Evolutionary conservation across 2,329 filamentous ascomycete genomes (phyloP).

Genomic region (Nemania sp.): DNA sequence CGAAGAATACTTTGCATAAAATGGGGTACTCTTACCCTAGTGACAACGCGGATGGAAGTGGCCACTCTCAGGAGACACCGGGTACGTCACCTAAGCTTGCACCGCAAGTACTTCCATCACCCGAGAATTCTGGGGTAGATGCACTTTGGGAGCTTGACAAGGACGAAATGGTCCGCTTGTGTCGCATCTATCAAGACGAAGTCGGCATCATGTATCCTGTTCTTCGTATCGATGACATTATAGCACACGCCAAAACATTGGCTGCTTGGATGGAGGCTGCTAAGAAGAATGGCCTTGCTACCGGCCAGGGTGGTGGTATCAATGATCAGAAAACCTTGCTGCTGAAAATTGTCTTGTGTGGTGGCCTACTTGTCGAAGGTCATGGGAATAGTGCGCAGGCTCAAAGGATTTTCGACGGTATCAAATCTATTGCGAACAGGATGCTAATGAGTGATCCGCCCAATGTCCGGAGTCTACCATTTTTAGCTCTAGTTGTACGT

Average conservation of each 20-base stretch:
- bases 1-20: constrained; percentile 85
- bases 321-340: constrained; percentile 70
- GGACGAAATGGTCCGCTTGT: constrained; percentile 83
- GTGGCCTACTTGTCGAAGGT: constrained; percentile 80
- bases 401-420: constrained; percentile 78
- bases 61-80: constrained; percentile 55
- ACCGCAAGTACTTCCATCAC: constrained; percentile 54
- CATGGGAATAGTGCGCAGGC: constrained; percentile 83
- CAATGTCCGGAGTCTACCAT: constrained; percentile 61
- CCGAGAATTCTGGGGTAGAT: constrained; percentile 62
- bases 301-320: constrained; percentile 54
- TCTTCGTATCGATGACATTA: constrained; percentile 77
- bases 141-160: constrained; percentile 83
- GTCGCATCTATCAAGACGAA: constrained; percentile 87
- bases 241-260: constrained; percentile 76
- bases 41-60: constrained; percentile 71
- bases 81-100: constrained; percentile 51
- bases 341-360: constrained; percentile 86
- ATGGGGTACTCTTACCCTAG: constrained; percentile 83
- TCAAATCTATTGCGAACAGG: constrained; percentile 77
- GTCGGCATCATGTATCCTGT: constrained; percentile 94
- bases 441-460: constrained; percentile 68
- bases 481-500: constrained; percentile 60
- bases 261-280: constrained; percentile 76
- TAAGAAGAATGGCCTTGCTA: constrained; percentile 52